Evolutionary conservation across 129 eudicot genomes (phyloP).

Genomic region (Centaurea solstitialis): DNA sequence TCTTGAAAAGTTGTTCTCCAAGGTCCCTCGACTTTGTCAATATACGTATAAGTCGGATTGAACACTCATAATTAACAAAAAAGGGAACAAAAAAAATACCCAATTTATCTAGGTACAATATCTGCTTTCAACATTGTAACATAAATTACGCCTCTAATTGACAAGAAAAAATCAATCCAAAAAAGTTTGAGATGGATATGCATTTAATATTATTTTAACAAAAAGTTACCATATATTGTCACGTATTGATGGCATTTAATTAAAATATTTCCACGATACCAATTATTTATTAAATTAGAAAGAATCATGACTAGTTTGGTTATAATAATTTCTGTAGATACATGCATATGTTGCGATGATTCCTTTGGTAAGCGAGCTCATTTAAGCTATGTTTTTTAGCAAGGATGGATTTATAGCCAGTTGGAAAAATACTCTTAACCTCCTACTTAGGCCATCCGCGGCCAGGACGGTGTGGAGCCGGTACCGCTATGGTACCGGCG

Average conservation of each 20-base stretch:
- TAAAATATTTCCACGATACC: slow-evolving; percentile 13
- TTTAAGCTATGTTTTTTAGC: too few species aligned
- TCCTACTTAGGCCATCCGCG: too few species aligned
- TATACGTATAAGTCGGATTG: too few species aligned
- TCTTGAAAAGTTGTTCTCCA: too few species aligned
- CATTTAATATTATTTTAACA: slow-evolving; percentile 1
- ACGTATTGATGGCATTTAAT: slow-evolving; percentile 17
- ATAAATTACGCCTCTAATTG: slow-evolving; percentile 21
- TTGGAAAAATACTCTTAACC: too few species aligned
- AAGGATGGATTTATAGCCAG: too few species aligned
- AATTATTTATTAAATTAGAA: background rate
- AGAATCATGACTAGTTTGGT: background rate
- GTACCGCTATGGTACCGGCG: too few species aligned
- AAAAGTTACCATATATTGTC: slow-evolving; percentile 24
- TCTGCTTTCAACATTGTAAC: background rate
- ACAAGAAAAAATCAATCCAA: slow-evolving; percentile 4
- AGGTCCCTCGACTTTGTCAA: too few species aligned
- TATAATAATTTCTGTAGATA: background rate
- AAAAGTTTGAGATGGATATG: background rate
- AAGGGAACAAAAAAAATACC: too few species aligned
- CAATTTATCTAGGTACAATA: background rate
- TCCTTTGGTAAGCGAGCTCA: too few species aligned
- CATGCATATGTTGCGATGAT: background rate
- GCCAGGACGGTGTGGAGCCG: too few species aligned
- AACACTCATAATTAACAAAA: too few species aligned